phyloP scores from a whole-genome alignment of 495 filamentous ascomycete species.

The Darksidea phi region DNA sequence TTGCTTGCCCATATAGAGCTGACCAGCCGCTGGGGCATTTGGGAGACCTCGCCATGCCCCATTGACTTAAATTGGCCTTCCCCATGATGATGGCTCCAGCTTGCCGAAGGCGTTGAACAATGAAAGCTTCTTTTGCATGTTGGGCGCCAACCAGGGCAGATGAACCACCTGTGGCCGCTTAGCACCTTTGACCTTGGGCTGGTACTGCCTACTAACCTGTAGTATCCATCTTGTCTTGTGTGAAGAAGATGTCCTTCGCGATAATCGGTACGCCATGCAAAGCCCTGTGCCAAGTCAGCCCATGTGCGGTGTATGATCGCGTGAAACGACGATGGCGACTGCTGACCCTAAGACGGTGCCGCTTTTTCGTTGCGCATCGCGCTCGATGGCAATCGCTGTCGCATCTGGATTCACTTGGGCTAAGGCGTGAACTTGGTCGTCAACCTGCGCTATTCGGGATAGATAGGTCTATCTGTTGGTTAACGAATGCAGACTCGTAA shows the following conservation, averaged over 20 bases:
- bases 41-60: conserved; percentile 71
- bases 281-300: conserved; percentile 57
- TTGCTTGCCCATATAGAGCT: conserved; percentile 62
- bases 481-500: too few relatives aligned
- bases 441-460: conserved; percentile 54
- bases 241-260: conserved; percentile 60
- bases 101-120: conserved; percentile 58
- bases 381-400: conserved; percentile 54
- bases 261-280: conserved; percentile 73
- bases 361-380: conserved; percentile 58
- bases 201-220: too few relatives aligned
- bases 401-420: conserved; percentile 64
- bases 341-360: too few relatives aligned
- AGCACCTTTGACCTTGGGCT: too few relatives aligned
- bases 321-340: too few relatives aligned
- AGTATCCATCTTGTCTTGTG: conserved; percentile 45
- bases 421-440: conserved; percentile 59
- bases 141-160: conserved; percentile 63
- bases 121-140: conserved; percentile 64
- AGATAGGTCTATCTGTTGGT: too few relatives aligned
- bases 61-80: conserved; percentile 68
- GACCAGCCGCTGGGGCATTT: conserved; percentile 71
- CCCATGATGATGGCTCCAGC: conserved; percentile 69
- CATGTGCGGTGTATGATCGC: too few relatives aligned
- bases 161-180: too few relatives aligned